Conservation (phyloP, 768 basidiomycete species). For the Suillus occidentalis region DNA sequence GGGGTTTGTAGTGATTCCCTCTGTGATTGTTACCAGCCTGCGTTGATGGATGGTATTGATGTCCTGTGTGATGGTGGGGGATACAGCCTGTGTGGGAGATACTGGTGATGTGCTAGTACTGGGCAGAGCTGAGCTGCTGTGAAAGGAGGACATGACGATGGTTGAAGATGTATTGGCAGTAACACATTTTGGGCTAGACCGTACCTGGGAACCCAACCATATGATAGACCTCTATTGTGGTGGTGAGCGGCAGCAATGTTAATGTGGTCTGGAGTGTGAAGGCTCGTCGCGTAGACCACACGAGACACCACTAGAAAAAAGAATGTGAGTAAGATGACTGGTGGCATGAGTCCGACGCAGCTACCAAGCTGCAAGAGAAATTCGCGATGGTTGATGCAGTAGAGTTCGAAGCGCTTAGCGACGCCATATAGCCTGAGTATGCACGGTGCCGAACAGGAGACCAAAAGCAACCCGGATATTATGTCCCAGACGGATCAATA, state of each 20-base stretch:
- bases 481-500: neutral
- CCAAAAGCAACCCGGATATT: neutral
- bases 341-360: neutral
- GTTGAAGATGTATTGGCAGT: neutral
- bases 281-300: neutral
- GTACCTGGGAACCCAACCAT: neutral
- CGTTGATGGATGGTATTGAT: constrained; percentile 37
- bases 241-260: neutral
- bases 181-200: neutral
- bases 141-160: neutral
- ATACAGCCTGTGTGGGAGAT: constrained; percentile 2
- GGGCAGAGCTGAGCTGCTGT: neutral
- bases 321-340: neutral
- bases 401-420: neutral
- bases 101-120: neutral
- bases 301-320: neutral
- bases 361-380: neutral
- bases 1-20: constrained; percentile 31
- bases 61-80: constrained; percentile 27
- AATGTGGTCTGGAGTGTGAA: neutral
- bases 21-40: constrained; percentile 45
- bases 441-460: neutral
- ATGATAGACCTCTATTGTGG: neutral
- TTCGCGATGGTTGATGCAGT: neutral
- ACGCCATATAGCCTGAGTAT: neutral